phyloP scores from a whole-genome alignment of 768 basidiomycete species.

The Melanogaster broomeanus region DNA sequence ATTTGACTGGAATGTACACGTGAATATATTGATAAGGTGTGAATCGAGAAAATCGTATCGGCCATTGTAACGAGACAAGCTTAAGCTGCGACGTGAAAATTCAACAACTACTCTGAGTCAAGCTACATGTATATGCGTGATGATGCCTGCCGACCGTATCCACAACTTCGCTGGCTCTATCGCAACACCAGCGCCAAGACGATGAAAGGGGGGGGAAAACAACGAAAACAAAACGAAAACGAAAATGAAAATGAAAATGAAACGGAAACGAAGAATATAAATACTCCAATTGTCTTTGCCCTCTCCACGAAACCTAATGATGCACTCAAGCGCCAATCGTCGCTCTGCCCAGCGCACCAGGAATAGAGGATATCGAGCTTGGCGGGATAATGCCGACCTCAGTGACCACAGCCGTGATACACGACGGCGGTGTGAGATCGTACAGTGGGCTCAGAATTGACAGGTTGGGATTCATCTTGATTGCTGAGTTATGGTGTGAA shows the following conservation, averaged over 20 bases:
- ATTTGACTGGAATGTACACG: no score
- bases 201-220: no score
- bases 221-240: no score
- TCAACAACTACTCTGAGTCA: no score
- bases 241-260: background rate
- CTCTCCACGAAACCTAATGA: background rate
- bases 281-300: constrained; percentile 6
- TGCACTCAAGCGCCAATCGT: constrained; percentile 23
- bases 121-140: no score
- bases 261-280: constrained; percentile 1
- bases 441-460: constrained; percentile 88
- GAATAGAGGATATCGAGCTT: constrained; percentile 84
- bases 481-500: constrained; percentile 17
- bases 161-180: no score
- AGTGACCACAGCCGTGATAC: constrained; percentile 94
- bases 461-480: constrained; percentile 49
- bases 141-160: no score
- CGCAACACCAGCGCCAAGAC: no score
- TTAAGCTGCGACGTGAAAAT: no score
- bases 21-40: no score
- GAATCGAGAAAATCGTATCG: no score
- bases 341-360: constrained; percentile 54
- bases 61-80: no score
- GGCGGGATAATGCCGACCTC: constrained; percentile 96
- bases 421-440: constrained; percentile 89